Conservation (phyloP, 2,329 filamentous ascomycete genomes). For the Dactylellina parvicollis region DNA sequence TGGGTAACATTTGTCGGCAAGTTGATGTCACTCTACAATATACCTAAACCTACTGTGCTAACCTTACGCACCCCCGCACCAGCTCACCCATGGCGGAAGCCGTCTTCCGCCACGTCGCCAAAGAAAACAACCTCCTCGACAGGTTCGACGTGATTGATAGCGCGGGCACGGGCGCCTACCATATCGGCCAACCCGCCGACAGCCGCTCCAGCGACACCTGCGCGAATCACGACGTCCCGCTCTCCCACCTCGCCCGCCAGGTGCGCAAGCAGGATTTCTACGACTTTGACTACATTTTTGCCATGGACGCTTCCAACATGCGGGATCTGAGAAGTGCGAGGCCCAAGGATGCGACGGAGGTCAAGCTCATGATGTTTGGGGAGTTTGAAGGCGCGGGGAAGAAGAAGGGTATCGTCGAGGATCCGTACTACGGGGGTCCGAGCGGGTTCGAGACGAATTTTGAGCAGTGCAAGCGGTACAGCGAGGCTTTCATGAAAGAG, state of each 20-base stretch:
- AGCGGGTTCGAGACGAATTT: constrained; percentile 87
- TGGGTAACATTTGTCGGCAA: constrained; percentile 87
- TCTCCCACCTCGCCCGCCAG: constrained; percentile 73
- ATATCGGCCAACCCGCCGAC: constrained; percentile 79
- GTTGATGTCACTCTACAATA: constrained; percentile 60
- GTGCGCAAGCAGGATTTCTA: constrained; percentile 76
- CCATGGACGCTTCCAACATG: constrained; percentile 89
- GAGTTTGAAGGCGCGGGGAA: constrained; percentile 70
- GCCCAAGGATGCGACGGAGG: constrained; percentile 67
- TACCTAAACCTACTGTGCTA: neutral
- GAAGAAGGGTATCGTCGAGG: constrained; percentile 76
- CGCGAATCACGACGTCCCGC: constrained; percentile 74
- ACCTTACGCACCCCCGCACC: too few species aligned
- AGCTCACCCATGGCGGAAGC: constrained; percentile 93
- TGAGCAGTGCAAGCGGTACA: constrained; percentile 81
- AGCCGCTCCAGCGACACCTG: constrained; percentile 70
- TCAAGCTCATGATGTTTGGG: constrained; percentile 79
- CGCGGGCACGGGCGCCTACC: constrained; percentile 83
- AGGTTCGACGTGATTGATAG: constrained; percentile 79
- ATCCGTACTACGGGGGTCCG: constrained; percentile 91
- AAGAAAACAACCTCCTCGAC: constrained; percentile 69
- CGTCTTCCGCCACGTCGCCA: constrained; percentile 79
- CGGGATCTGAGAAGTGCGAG: constrained; percentile 73
- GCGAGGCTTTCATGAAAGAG: constrained; percentile 76
- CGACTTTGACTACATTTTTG: constrained; percentile 90